Evolutionary conservation across 2,329 filamentous ascomycete genomes (phyloP).

Genomic region (Madurella mycetomatis): DNA sequence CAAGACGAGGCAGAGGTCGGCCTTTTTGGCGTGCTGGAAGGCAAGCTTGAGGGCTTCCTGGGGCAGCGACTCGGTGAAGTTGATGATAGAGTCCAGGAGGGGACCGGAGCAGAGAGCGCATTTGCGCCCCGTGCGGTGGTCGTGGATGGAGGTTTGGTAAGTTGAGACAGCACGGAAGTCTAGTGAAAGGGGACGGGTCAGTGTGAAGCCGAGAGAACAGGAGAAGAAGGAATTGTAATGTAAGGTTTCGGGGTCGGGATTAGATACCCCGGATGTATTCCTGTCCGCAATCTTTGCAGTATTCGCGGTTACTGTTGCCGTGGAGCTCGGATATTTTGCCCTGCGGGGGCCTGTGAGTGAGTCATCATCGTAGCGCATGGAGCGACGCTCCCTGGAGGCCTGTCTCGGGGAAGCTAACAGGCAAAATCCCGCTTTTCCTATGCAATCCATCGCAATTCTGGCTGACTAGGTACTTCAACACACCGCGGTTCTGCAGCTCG

Average conservation of each 20-base stretch:
- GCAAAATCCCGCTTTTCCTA: constrained; percentile 42
- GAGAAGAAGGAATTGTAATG: too few species aligned
- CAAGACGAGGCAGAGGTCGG: constrained; percentile 44
- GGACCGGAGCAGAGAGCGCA: constrained; percentile 37
- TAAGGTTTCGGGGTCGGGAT: too few species aligned
- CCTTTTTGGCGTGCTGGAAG: constrained; percentile 34
- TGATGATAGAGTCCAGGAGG: constrained; percentile 43
- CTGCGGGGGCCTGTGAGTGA: constrained; percentile 24
- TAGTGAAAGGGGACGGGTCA: constrained; percentile 16
- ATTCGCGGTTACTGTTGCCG: constrained; percentile 44
- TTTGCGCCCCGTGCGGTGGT: constrained; percentile 45
- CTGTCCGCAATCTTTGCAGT: constrained; percentile 41
- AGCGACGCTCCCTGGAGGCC: too few species aligned
- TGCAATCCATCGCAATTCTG: constrained; percentile 45
- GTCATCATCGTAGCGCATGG: too few species aligned
- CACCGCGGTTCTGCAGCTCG: constrained; percentile 37
- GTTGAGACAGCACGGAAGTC: constrained; percentile 43
- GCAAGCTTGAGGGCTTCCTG: constrained; percentile 32
- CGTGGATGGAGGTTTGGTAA: constrained; percentile 39
- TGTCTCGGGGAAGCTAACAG: constrained; percentile 28
- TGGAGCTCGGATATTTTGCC: constrained; percentile 43
- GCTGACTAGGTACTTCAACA: constrained; percentile 42
- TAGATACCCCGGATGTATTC: constrained; percentile 41
- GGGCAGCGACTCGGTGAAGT: constrained; percentile 39
- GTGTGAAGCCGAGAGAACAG: too few species aligned